phyloP scores from a whole-genome alignment of 2,329 filamentous ascomycete species.

The Ophiostoma angusticollis region DNA sequence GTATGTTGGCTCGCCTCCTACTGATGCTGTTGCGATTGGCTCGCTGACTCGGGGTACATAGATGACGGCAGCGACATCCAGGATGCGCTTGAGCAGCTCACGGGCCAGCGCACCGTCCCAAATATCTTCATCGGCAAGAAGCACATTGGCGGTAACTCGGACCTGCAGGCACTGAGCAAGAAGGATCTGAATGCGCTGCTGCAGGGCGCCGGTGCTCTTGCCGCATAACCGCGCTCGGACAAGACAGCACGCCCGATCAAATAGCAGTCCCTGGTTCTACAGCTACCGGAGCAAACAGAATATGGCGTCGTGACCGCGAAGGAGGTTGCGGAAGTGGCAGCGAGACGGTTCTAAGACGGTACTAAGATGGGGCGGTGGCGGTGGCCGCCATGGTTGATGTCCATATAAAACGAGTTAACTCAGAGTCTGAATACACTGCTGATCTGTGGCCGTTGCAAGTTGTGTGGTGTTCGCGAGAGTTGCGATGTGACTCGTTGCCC shows the following conservation, averaged over 20 bases:
- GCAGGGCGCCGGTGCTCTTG: conserved; percentile 26
- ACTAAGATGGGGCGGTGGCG: no score
- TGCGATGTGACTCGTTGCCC: background rate
- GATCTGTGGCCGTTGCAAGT: background rate
- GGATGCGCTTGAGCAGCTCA: conserved; percentile 66
- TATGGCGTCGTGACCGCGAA: no score
- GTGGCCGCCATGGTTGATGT: no score
- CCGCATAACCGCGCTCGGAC: background rate
- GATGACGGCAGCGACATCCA: conserved; percentile 77
- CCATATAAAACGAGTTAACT: no score
- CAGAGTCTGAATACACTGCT: background rate
- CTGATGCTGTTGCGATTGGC: background rate
- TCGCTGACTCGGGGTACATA: conserved; percentile 25
- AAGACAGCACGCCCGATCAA: background rate
- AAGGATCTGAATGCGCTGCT: conserved; percentile 45
- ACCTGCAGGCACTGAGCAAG: conserved; percentile 50
- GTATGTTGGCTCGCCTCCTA: conserved; percentile 37
- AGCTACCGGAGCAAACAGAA: no score
- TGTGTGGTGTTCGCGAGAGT: background rate
- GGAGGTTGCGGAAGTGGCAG: no score
- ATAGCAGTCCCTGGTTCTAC: no score
- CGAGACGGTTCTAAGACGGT: no score
- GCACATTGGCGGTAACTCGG: conserved; percentile 95
- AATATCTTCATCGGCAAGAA: conserved; percentile 87
- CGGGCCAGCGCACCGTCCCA: conserved; percentile 76